phyloP scores from a whole-genome alignment of 129 eudicot species.

The Mikania micrantha region DNA sequence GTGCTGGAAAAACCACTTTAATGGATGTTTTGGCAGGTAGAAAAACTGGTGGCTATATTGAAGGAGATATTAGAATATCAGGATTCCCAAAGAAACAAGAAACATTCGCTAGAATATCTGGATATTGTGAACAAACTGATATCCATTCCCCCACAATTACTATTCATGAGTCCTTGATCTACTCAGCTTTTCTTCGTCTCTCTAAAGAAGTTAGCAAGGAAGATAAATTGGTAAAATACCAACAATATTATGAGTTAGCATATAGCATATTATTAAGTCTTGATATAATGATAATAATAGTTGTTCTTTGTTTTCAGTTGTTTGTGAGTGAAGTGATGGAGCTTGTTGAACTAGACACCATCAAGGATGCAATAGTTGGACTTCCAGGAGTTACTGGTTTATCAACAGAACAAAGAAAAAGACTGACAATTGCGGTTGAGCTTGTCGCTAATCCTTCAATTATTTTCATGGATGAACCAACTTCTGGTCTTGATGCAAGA shows the following conservation, averaged over 20 bases:
- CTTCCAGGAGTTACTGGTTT: slow-evolving; percentile 75
- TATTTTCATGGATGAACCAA: slow-evolving; percentile 91
- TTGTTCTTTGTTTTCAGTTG: slow-evolving; percentile 20
- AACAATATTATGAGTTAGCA: background rate
- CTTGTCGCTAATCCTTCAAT: slow-evolving; percentile 96
- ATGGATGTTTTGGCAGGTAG: slow-evolving; percentile 60
- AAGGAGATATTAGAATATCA: slow-evolving; percentile 46
- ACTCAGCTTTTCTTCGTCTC: slow-evolving; percentile 50
- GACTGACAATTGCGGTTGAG: slow-evolving; percentile 85
- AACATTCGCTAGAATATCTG: slow-evolving; percentile 45
- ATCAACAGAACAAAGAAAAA: slow-evolving; percentile 77
- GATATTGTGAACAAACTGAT: slow-evolving; percentile 53
- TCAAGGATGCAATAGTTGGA: slow-evolving; percentile 72
- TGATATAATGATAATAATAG: background rate
- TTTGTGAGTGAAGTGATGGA: slow-evolving; percentile 72
- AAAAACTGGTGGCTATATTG: slow-evolving; percentile 41
- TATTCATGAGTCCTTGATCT: slow-evolving; percentile 39
- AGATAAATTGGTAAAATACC: slow-evolving; percentile 25
- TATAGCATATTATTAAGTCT: background rate
- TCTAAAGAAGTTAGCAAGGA: slow-evolving; percentile 30
- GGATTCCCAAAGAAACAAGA: slow-evolving; percentile 50
- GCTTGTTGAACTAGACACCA: slow-evolving; percentile 56
- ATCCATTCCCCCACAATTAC: slow-evolving; percentile 51
- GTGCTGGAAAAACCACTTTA: slow-evolving; percentile 59
- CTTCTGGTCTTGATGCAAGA: slow-evolving; percentile 92